Evolutionary conservation across 31 red algal species (phyloP), one percentile per base, ranked within the genome.

Genomic region (Asparagopsis taxiformis): DNA sequence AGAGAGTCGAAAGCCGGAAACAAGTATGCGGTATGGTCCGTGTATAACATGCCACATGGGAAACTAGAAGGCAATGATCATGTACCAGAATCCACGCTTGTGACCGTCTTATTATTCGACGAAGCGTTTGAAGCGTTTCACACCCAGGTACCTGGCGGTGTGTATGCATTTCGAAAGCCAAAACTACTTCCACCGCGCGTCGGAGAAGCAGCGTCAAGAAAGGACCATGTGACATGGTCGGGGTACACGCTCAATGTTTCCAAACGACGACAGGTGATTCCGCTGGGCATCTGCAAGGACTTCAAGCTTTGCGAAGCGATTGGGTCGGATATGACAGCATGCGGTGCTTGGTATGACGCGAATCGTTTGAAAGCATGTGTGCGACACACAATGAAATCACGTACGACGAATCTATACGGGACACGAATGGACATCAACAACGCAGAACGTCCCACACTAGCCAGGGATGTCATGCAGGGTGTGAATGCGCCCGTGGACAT

Each of bases 371-470:
- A 2, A 26, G 72, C 72, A 66, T 82, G 78, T 43, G 30, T 35
- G 24, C 13, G 22, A 21, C 78, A 82, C 54, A n/a, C 33, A 11
- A 2, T 24, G 23, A 26, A 51, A 17, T 72, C 62, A 55, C 10
- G 50, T 15, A 70, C 70, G 54, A 31, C 31, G 19, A 11, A 72
- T 9, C 62, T 55, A 1, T 39, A 29, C 29, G 53, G 56, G 2
- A 38, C 21, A 10, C 31, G 78, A 62, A 82, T 82, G 78, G 78
- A 72, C 50, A 33, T 82, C n/a, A 72, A 72, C 55, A 82, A 82
- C 43, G 55, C 55, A 5, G 36, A 70, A 9, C 51, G 78, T 19
- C 78, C 78, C 43, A 21, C 21, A 63, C 8, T 24, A 5, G 52
- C 21, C 26, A 15, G 21, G 21, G 26, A 24, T 15, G 26, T 55